Conservation (phyloP, 2,329 filamentous ascomycete species). For the Aureobasidium melanogenum region DNA sequence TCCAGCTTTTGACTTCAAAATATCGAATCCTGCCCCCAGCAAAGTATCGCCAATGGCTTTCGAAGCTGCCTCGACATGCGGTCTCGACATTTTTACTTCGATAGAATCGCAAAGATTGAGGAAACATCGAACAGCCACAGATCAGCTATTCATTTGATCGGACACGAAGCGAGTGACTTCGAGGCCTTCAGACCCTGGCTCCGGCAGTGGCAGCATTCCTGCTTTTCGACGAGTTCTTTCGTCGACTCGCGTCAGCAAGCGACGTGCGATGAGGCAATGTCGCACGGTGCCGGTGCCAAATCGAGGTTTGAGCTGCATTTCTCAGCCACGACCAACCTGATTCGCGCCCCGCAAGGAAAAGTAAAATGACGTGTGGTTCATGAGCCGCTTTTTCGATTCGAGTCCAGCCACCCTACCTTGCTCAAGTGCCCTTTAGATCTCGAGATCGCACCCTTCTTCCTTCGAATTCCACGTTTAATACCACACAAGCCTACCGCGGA, state of each 20-base stretch:
- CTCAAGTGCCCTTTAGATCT: conserved; percentile 7
- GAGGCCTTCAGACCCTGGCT: not conserved
- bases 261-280: conserved; percentile 12
- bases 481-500: not conserved
- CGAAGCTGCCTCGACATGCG: conserved; percentile 5
- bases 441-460: conserved; percentile 7
- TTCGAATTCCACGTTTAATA: not conserved
- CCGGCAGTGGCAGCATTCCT: conserved; percentile 2
- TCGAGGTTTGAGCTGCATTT: not conserved
- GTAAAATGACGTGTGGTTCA: conserved; percentile 4
- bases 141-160: not conserved
- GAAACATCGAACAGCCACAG: conserved; percentile 6
- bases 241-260: conserved; percentile 8
- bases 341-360: conserved; percentile 4
- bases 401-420: conserved; percentile 3
- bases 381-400: not conserved
- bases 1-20: conserved; percentile 25
- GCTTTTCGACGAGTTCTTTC: not conserved
- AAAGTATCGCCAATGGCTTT: not conserved
- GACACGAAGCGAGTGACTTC: not conserved
- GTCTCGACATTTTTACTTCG: not conserved
- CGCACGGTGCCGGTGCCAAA: conserved; percentile 1
- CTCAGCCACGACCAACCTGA: conserved; percentile 7
- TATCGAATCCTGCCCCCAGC: conserved; percentile 26
- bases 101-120: not conserved